A percentile compares a stretch with the other conserved stretches of the same genome.
Conservation (phyloP, 345 rosid genomes). For the Clarkia xantiana region DNA sequence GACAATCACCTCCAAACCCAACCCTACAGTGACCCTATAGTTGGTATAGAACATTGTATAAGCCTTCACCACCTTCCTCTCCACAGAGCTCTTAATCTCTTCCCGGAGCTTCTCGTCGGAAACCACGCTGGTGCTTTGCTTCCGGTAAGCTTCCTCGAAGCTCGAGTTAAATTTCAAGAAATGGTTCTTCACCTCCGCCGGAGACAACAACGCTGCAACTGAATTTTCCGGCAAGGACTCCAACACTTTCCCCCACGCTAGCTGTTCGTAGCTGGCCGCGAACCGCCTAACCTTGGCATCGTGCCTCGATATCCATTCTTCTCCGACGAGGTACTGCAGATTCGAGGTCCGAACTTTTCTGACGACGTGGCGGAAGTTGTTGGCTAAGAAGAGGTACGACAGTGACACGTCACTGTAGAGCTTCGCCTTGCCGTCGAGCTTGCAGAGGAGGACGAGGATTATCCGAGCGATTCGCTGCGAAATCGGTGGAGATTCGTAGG, state of each 20-base stretch:
- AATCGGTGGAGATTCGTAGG: constrained; percentile 3
- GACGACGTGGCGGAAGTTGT: constrained; percentile 11
- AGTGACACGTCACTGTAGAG: constrained; percentile 13
- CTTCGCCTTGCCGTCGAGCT: constrained; percentile 17
- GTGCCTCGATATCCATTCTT: constrained; percentile 14
- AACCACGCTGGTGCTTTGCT: constrained; percentile 15
- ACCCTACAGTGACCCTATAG: background rate
- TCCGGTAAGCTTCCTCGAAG: constrained; percentile 21
- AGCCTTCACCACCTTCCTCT: constrained; percentile 9
- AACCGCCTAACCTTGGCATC: constrained; percentile 13
- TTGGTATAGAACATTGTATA: constrained; percentile 13
- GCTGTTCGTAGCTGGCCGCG: constrained; percentile 13
- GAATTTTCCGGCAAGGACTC: background rate
- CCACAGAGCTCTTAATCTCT: constrained; percentile 14
- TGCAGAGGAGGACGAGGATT: constrained; percentile 17
- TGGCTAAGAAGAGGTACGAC: constrained; percentile 18
- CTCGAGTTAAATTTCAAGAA: constrained; percentile 11
- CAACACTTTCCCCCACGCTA: constrained; percentile 13
- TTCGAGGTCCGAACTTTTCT: constrained; percentile 11
- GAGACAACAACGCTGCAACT: constrained; percentile 1
- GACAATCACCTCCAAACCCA: background rate
- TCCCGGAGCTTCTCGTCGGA: constrained; percentile 22
- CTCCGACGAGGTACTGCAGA: constrained; percentile 14
- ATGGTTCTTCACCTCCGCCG: constrained; percentile 9
- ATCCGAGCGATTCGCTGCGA: constrained; percentile 13